phyloP scores from a whole-genome alignment of 768 basidiomycete species.

The Serendipita sp. region DNA sequence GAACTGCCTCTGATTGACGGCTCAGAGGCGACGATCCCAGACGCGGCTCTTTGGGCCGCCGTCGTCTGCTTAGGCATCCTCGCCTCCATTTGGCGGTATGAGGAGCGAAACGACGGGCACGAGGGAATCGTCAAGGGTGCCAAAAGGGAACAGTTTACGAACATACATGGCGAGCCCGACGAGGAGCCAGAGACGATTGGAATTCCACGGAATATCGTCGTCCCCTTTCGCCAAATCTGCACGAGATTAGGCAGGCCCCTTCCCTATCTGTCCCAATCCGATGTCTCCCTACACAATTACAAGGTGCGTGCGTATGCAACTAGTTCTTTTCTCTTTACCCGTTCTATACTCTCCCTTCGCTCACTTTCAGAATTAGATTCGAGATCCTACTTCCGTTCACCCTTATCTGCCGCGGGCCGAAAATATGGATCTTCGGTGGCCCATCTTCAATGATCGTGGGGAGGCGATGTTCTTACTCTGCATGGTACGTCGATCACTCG shows the following conservation, averaged over 20 bases:
- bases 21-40: neutral
- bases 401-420: neutral
- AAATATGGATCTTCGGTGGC: neutral
- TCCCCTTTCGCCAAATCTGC: neutral
- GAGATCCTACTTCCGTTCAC: neutral
- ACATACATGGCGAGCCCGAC: neutral
- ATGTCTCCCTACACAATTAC: neutral
- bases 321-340: no score
- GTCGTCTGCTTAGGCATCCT: neutral
- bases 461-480: neutral
- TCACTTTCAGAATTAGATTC: neutral
- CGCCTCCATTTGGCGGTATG: neutral
- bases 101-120: neutral
- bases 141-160: neutral
- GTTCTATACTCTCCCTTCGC: neutral
- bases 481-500: neutral
- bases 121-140: neutral
- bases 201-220: neutral
- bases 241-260: neutral
- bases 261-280: neutral
- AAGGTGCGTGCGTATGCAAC: neutral
- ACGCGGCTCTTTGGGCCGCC: neutral
- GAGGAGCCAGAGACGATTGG: constrained; percentile 1
- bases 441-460: neutral
- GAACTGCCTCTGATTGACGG: neutral